Conservation (phyloP, 495 filamentous ascomycete genomes). For the Podospora fimiseda region DNA sequence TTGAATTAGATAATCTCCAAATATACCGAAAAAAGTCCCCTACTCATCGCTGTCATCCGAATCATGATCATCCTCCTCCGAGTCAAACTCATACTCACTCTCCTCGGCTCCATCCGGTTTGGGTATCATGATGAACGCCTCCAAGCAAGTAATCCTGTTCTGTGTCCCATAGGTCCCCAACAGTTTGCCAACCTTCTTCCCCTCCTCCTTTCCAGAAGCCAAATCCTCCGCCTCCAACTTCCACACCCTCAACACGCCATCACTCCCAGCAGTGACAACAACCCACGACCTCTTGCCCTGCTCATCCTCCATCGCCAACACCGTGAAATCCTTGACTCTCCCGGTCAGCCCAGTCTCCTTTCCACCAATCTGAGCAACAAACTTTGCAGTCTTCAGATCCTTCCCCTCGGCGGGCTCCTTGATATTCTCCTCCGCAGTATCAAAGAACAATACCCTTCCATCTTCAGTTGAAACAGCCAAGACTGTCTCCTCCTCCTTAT, state of each 20-base stretch:
- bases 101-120: slow-evolving; percentile 42
- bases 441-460: slow-evolving; percentile 80
- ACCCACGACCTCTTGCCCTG: slow-evolving; percentile 40
- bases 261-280: slow-evolving; percentile 72
- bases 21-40: neutral
- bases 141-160: slow-evolving; percentile 84
- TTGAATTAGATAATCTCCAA: too few species aligned
- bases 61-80: slow-evolving; percentile 34
- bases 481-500: slow-evolving; percentile 42
- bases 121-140: slow-evolving; percentile 75
- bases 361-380: slow-evolving; percentile 75
- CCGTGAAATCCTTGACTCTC: slow-evolving; percentile 83
- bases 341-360: slow-evolving; percentile 55
- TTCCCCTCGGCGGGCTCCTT: slow-evolving; percentile 10
- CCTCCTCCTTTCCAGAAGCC: slow-evolving; percentile 19
- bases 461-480: slow-evolving; percentile 88
- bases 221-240: slow-evolving; percentile 43
- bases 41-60: slow-evolving; percentile 45
- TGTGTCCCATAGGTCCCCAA: slow-evolving; percentile 77
- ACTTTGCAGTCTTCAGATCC: slow-evolving; percentile 43
- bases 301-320: slow-evolving; percentile 45
- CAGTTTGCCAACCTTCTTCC: slow-evolving; percentile 60
- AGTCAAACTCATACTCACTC: slow-evolving; percentile 43
- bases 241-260: slow-evolving; percentile 78
- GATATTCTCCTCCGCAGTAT: slow-evolving; percentile 45